phyloP scores from a whole-genome alignment of 352 stramenopile species.

The Pythium sukuiense region DNA sequence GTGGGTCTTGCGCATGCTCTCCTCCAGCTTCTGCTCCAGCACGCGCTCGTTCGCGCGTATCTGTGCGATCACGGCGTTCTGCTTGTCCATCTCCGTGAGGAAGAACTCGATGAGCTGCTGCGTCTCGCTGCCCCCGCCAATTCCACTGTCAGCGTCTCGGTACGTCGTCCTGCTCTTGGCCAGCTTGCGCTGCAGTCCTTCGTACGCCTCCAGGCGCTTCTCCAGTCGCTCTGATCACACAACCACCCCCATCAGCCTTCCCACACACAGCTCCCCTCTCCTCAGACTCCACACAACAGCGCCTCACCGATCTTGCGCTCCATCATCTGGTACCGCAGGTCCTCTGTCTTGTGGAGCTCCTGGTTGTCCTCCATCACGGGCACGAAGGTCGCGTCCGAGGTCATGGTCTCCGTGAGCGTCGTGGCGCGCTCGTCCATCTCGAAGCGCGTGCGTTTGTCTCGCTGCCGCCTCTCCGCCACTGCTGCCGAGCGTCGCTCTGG shows the following conservation, averaged over 20 bases:
- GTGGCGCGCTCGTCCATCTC: conserved; percentile 25
- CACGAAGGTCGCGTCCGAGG: conserved; percentile 23
- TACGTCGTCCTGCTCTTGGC: conserved; percentile 17
- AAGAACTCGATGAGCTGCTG: conserved; percentile 51
- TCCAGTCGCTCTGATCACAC: conserved; percentile 32
- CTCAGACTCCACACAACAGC: not conserved
- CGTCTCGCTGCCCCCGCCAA: conserved; percentile 16
- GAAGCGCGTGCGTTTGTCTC: conserved; percentile 29
- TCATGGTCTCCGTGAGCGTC: conserved; percentile 29
- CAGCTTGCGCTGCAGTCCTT: conserved; percentile 27
- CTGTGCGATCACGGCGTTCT: conserved; percentile 33
- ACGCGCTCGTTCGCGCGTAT: conserved; percentile 27
- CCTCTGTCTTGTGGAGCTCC: conserved; percentile 2
- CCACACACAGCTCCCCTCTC: not conserved
- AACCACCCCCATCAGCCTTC: not conserved
- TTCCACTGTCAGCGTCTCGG: conserved; percentile 4
- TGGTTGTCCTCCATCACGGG: conserved; percentile 30
- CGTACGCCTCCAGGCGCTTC: conserved; percentile 34
- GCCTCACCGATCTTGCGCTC: conserved; percentile 30
- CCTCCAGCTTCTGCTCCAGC: conserved; percentile 35
- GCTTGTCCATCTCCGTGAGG: conserved; percentile 47
- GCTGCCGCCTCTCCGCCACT: not conserved
- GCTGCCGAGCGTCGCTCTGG: not conserved
- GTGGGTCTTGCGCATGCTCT: conserved; percentile 31
- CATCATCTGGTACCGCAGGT: conserved; percentile 30